These are phyloP conservation scores for Pleurotus tuoliensis DNA, from an alignment of 768 basidiomycete species.

Conservation along the genomic window DNA sequence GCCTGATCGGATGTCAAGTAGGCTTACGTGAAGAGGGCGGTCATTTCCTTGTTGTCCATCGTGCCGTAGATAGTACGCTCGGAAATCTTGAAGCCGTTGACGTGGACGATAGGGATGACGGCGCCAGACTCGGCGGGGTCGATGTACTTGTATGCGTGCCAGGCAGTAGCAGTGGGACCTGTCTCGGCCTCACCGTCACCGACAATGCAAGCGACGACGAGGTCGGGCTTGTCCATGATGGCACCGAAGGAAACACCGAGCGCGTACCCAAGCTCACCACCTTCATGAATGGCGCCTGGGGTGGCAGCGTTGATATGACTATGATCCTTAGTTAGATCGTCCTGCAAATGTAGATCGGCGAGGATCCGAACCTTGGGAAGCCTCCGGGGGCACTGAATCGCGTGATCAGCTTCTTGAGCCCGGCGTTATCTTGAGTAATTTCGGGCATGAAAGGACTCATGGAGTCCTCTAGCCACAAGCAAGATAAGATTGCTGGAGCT, in stretches of 20 bases:
- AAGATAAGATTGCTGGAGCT: conserved; percentile 83
- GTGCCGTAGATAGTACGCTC: conserved; percentile 87
- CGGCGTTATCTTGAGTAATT: conserved; percentile 51
- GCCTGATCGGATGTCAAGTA: background rate
- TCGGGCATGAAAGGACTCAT: conserved; percentile 53
- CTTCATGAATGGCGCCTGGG: conserved; percentile 89
- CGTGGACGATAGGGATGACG: conserved; percentile 85
- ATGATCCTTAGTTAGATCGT: background rate
- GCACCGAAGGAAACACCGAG: conserved; percentile 83
- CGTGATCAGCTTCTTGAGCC: conserved; percentile 65
- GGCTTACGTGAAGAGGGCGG: conserved; percentile 65
- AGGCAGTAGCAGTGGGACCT: conserved; percentile 75
- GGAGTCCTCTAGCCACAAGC: conserved; percentile 83
- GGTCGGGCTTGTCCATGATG: conserved; percentile 88
- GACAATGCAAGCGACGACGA: conserved; percentile 77
- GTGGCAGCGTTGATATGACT: conserved; percentile 81
- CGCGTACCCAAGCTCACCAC: conserved; percentile 87
- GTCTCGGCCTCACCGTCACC: conserved; percentile 88
- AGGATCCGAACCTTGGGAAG: conserved; percentile 61
- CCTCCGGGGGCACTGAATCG: conserved; percentile 81
- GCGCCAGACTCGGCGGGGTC: conserved; percentile 89
- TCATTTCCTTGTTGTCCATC: conserved; percentile 86
- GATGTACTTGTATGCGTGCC: conserved; percentile 88
- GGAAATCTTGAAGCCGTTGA: conserved; percentile 88
- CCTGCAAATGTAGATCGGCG: conserved; percentile 2